These are phyloP conservation scores for Beta macrorhiza DNA, from an alignment of 179 eudicot species.

Conservation along the genomic window DNA sequence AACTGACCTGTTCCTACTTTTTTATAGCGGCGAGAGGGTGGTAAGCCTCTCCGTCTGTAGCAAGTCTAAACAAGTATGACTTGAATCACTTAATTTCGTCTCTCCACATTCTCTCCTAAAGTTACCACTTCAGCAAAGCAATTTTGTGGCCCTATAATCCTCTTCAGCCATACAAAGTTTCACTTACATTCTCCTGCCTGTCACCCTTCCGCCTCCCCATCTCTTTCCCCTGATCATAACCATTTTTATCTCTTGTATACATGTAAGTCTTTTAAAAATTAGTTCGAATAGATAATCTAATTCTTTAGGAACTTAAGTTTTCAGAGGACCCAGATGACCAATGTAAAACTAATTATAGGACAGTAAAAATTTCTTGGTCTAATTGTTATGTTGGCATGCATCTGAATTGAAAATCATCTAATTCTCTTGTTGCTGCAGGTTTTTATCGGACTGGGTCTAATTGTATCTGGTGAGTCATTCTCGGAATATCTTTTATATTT, in stretches of 20 bases:
- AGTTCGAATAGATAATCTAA: background rate
- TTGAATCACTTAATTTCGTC: background rate
- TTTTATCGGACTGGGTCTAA: conserved; percentile 50
- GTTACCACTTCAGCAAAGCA: background rate
- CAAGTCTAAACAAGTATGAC: background rate
- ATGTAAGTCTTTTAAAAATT: background rate
- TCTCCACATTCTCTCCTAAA: background rate
- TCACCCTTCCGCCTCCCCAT: background rate
- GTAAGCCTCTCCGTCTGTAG: background rate
- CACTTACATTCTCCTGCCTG: background rate
- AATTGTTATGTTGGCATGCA: background rate
- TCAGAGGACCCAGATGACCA: background rate
- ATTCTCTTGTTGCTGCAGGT: conserved; percentile 51
- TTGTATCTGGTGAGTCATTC: conserved; percentile 68
- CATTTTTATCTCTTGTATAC: background rate
- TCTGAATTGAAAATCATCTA: background rate
- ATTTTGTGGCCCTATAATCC: background rate
- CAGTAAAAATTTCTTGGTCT: background rate
- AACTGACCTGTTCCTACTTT: background rate
- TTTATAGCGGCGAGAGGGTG: background rate
- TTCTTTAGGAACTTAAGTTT: background rate
- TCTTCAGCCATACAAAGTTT: background rate
- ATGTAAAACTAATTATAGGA: background rate
- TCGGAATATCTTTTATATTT: background rate
- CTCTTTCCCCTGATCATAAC: background rate